These are phyloP conservation scores for Echinosophora koreensis DNA, from an alignment of 306 rosid species.

Conservation along the genomic window DNA sequence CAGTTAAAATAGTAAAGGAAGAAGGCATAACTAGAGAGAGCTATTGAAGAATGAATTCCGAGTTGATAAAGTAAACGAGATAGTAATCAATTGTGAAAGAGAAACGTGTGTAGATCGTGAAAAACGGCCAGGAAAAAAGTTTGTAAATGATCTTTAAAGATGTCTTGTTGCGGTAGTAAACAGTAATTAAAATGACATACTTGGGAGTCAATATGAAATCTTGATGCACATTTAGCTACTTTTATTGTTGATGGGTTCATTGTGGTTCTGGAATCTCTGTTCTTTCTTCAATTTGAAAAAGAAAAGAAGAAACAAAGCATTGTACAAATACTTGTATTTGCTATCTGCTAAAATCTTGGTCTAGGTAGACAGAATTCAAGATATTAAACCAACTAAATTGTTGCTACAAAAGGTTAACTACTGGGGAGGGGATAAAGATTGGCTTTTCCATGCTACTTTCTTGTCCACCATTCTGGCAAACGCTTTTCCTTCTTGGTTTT, in stretches of 20 bases:
- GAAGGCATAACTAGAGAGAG: background rate
- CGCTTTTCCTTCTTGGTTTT: constrained; percentile 87
- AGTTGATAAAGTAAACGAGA: constrained; percentile 2
- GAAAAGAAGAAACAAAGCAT: background rate
- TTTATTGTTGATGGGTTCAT: background rate
- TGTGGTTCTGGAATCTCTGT: constrained; percentile 22
- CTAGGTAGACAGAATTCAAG: constrained; percentile 2
- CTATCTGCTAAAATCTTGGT: constrained; percentile 6
- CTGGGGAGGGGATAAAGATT: constrained; percentile 63
- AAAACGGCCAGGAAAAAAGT: background rate
- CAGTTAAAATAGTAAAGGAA: constrained; percentile 9
- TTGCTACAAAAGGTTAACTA: constrained; percentile 54
- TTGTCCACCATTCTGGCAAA: constrained; percentile 58
- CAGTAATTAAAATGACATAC: constrained; percentile 5
- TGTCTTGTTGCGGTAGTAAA: background rate
- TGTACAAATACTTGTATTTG: constrained; percentile 12
- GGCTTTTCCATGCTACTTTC: constrained; percentile 59
- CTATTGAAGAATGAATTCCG: background rate
- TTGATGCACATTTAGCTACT: constrained; percentile 2
- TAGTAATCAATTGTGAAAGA: constrained; percentile 1
- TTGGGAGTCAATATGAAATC: constrained; percentile 5
- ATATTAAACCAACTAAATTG: constrained; percentile 25
- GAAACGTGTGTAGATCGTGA: background rate
- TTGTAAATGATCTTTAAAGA: background rate
- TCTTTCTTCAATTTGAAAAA: background rate